Base-by-base conservation (phyloP, 176 grass and related monocot species). In the Coix lacrymajobi region DNA sequence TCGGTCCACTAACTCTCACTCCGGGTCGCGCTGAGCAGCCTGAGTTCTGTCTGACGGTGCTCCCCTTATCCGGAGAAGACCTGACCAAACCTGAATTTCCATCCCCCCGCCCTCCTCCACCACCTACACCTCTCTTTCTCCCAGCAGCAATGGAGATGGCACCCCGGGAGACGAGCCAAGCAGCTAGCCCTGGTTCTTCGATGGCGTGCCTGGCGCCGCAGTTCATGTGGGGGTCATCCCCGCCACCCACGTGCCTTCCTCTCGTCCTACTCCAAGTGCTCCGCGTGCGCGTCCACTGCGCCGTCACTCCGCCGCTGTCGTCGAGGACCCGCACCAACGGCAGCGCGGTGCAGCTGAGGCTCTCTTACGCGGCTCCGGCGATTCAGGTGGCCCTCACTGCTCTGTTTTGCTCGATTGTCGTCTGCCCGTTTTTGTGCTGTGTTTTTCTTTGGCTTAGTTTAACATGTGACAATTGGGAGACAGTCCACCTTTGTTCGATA, bases 121-220 rank as follows among this genome's bases (percentile, higher is more conserved):
- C 16, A 2, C 25, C 78, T 1, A 25, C 28, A 3, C 29, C 24
- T 4, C 26, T 16, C 11, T n/a, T 6, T 9, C 28, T 46, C 34
- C 62, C 58, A 1, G 85, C 19, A 82, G 75, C 45, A 73, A 79
- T 89, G 87, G 82, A 81, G 77, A 63, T 44, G 43, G 33, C 37
- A 15, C 43, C 43, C 22, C 52, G 70, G 82, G 76, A 89, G 62
- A 7, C 62, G 8, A 66, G 37, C 76, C 57, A 45, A 28, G 39
- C 76, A 46, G 39, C 71, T 48, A 32, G 60, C 26, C 29, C 39
- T 33, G 63, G 51, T 32, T 68, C 39, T 19, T 26, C 64, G 62
- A 89, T 89, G 87, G 64, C 83, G 71, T 89, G 77, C 54, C 83
- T 89, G 7, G 87, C 83, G 32, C 87, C 83, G 43, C 87, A 85